Conservation (phyloP, 306 rosid genomes). For the Rubus idaeus region DNA sequence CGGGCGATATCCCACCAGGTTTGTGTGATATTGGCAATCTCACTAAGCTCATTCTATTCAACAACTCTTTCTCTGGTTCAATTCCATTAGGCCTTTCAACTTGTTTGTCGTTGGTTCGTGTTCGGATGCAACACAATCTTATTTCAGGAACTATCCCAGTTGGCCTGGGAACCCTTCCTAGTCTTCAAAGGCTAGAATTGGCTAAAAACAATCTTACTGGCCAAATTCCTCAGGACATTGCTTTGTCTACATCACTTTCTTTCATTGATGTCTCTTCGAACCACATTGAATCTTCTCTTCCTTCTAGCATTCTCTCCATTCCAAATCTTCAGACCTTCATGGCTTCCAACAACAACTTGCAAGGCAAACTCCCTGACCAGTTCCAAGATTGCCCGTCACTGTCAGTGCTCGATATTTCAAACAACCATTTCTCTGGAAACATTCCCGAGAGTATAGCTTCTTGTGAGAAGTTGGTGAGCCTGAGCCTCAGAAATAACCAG, state of each 20-base stretch:
- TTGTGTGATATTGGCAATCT: slow-evolving; percentile 73
- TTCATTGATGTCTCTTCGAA: slow-evolving; percentile 81
- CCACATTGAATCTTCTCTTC: slow-evolving; percentile 61
- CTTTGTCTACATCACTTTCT: slow-evolving; percentile 72
- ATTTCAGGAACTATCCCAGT: slow-evolving; percentile 72
- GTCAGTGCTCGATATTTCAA: slow-evolving; percentile 73
- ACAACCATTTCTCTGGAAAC: slow-evolving; percentile 55
- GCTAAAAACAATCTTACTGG: slow-evolving; percentile 75
- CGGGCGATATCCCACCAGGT: slow-evolving; percentile 73
- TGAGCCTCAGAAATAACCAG: slow-evolving; percentile 61
- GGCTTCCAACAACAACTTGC: slow-evolving; percentile 67
- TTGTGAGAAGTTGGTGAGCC: slow-evolving; percentile 67
- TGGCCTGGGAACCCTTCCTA: slow-evolving; percentile 67
- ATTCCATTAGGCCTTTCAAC: slow-evolving; percentile 69
- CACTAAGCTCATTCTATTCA: slow-evolving; percentile 84
- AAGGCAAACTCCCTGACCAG: slow-evolving; percentile 62
- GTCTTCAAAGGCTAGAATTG: slow-evolving; percentile 72
- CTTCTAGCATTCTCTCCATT: slow-evolving; percentile 60
- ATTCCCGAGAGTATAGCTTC: slow-evolving; percentile 80
- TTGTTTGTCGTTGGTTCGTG: slow-evolving; percentile 70
- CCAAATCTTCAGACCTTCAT: slow-evolving; percentile 76
- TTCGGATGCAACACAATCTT: slow-evolving; percentile 70
- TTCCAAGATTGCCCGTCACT: slow-evolving; percentile 73
- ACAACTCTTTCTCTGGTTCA: slow-evolving; percentile 71
- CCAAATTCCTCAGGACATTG: slow-evolving; percentile 57